phyloP scores from a whole-genome alignment of 1,139 yeast species.

The Saccharomyces hybrid region DNA sequence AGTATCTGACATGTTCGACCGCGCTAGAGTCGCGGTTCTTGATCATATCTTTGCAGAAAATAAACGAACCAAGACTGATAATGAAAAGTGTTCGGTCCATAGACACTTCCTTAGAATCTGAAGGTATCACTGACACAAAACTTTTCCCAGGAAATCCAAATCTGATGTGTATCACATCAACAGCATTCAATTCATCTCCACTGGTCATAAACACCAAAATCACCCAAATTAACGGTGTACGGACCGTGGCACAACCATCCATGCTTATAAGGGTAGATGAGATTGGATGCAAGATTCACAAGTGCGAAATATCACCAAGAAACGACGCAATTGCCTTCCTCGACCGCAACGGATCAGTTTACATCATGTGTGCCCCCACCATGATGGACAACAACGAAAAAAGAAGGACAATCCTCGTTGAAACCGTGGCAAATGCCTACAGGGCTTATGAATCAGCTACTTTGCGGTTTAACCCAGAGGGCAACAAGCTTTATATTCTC shows the following conservation, averaged over 20 bases:
- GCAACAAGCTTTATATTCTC: constrained; percentile 65
- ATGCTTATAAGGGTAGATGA: constrained; percentile 58
- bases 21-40: constrained; percentile 73
- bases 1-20: constrained; percentile 73
- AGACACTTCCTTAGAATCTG: constrained; percentile 62
- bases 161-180: constrained; percentile 51
- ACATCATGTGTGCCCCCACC: constrained; percentile 57
- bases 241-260: constrained; percentile 46
- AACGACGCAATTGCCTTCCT: constrained; percentile 79
- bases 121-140: constrained; percentile 79
- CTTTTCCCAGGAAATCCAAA: constrained; percentile 56
- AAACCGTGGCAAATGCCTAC: constrained; percentile 70
- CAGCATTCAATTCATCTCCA: constrained; percentile 53
- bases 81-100: constrained; percentile 56
- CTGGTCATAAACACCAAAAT: constrained; percentile 52
- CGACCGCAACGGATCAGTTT: constrained; percentile 70
- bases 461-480: constrained; percentile 65
- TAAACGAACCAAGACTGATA: constrained; percentile 60
- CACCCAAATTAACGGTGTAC: constrained; percentile 30
- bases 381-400: constrained; percentile 45
- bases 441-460: constrained; percentile 67
- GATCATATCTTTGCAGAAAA: constrained; percentile 59
- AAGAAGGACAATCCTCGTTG: constrained; percentile 59
- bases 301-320: constrained; percentile 69
- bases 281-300: constrained; percentile 73